A percentile compares a stretch with the other conserved stretches of the same genome.
These are phyloP conservation scores for Cicer bijugum DNA, from an alignment of 306 rosid genomes.

Conservation along the genomic window DNA sequence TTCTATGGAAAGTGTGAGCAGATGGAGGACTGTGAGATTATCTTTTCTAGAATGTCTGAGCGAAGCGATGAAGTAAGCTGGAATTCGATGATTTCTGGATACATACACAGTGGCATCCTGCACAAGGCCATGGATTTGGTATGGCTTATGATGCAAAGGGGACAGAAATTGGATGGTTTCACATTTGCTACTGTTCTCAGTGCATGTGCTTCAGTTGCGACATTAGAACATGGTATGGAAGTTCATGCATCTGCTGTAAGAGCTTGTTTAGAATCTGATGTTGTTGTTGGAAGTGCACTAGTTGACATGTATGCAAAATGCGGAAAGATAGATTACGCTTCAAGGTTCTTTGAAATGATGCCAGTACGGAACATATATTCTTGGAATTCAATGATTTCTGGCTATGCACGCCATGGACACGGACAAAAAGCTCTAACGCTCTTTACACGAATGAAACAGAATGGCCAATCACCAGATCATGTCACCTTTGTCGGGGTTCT, in stretches of 20 bases:
- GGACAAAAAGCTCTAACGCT: constrained; percentile 72
- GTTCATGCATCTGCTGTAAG: constrained; percentile 82
- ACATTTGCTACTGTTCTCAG: constrained; percentile 93
- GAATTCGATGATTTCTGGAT: constrained; percentile 95
- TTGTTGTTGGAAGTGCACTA: constrained; percentile 88
- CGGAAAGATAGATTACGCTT: constrained; percentile 85
- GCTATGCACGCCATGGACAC: constrained; percentile 88
- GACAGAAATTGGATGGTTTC: constrained; percentile 80
- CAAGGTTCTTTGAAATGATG: constrained; percentile 84
- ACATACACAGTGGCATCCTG: constrained; percentile 72
- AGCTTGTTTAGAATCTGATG: constrained; percentile 78
- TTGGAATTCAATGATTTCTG: constrained; percentile 95
- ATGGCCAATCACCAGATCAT: constrained; percentile 74
- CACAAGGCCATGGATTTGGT: constrained; percentile 82
- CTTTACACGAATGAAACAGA: constrained; percentile 71
- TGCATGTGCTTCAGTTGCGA: constrained; percentile 93
- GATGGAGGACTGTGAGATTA: constrained; percentile 70
- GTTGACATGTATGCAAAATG: constrained; percentile 94
- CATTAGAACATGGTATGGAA: constrained; percentile 89
- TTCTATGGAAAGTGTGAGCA: constrained; percentile 77
- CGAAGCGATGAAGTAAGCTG: constrained; percentile 85
- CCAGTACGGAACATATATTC: constrained; percentile 73
- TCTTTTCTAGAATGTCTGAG: constrained; percentile 72
- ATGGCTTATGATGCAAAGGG: constrained; percentile 83
- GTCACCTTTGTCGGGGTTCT: constrained; percentile 90